A percentile compares a stretch with the other conserved stretches of the same genome.
phyloP scores from a whole-genome alignment of 2,329 filamentous ascomycete species.

The Harringtonia aguacate region DNA sequence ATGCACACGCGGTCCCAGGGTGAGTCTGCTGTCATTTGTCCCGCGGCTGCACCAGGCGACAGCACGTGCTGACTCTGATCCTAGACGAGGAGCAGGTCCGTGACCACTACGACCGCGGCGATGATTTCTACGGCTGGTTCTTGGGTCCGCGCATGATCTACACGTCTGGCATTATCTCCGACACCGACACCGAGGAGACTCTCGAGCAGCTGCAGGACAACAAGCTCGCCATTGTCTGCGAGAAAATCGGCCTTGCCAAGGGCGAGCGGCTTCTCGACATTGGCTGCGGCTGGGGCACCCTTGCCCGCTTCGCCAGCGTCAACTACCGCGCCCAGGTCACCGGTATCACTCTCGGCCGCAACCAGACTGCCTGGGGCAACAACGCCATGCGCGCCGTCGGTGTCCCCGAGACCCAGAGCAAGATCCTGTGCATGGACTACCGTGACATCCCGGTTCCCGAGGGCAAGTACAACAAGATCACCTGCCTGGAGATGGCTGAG shows the following conservation, averaged over 20 bases:
- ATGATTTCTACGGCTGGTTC: conserved; percentile 99
- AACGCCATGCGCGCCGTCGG: conserved; percentile 72
- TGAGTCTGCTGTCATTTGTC: background rate
- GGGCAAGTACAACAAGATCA: conserved; percentile 85
- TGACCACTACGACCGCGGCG: conserved; percentile 93
- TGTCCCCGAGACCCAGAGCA: conserved; percentile 78
- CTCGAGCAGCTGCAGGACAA: conserved; percentile 97
- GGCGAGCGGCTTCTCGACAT: conserved; percentile 85
- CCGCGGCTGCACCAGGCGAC: too few relatives aligned
- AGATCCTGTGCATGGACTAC: conserved; percentile 93
- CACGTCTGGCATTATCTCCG: conserved; percentile 87
- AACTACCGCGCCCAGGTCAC: conserved; percentile 79
- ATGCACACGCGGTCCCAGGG: conserved; percentile 14
- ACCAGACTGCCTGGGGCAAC: conserved; percentile 97
- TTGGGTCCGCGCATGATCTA: conserved; percentile 98
- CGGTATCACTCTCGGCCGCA: conserved; percentile 87
- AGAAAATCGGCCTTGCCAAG: conserved; percentile 79
- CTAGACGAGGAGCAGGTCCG: conserved; percentile 96
- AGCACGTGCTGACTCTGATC: background rate
- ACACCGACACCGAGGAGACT: conserved; percentile 76
- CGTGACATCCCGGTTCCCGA: conserved; percentile 78
- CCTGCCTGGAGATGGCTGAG: conserved; percentile 96
- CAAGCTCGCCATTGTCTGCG: conserved; percentile 89
- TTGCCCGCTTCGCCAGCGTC: conserved; percentile 83
- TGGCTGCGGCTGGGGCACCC: conserved; percentile 95